Percentiles rank a stretch among this genome's conserved stretches.
Conservation (phyloP, 805 yeast genomes). For the Cyberlindnera mrakii region DNA sequence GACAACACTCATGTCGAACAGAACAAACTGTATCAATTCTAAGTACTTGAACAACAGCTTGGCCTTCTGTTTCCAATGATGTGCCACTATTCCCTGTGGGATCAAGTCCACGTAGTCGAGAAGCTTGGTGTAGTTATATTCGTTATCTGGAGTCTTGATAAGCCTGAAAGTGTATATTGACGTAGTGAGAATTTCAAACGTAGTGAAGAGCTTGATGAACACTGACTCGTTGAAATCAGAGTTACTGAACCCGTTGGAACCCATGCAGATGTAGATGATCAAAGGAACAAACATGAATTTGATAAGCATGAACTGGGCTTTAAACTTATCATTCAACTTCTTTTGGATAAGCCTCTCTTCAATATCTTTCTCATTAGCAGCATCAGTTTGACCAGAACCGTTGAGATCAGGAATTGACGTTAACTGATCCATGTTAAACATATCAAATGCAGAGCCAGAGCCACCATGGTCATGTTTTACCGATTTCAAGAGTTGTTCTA, state of each 20-base stretch:
- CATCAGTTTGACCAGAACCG: not conserved
- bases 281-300: conserved; percentile 7
- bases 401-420: too few relatives aligned
- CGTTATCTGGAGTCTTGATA: conserved; percentile 13
- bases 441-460: too few relatives aligned
- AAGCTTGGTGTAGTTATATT: conserved; percentile 21
- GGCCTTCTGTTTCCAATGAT: conserved; percentile 14
- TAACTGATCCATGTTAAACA: too few relatives aligned
- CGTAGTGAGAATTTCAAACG: conserved; percentile 17
- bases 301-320: conserved; percentile 16
- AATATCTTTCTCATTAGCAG: not conserved
- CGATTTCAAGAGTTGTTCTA: conserved; percentile 14
- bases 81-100: conserved; percentile 16
- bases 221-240: not conserved
- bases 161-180: conserved; percentile 12
- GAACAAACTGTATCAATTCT: conserved; percentile 17
- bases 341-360: conserved; percentile 6
- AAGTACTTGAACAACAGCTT: conserved; percentile 20
- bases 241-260: not conserved
- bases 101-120: conserved; percentile 16
- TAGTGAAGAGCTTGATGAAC: conserved; percentile 13
- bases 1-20: conserved; percentile 20
- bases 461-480: conserved; percentile 4
- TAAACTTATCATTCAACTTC: conserved; percentile 16
- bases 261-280: conserved; percentile 8